These are phyloP conservation scores for Apiospora rasikravindrae DNA, from an alignment of 2,329 filamentous ascomycete genomes.

Conservation along the genomic window DNA sequence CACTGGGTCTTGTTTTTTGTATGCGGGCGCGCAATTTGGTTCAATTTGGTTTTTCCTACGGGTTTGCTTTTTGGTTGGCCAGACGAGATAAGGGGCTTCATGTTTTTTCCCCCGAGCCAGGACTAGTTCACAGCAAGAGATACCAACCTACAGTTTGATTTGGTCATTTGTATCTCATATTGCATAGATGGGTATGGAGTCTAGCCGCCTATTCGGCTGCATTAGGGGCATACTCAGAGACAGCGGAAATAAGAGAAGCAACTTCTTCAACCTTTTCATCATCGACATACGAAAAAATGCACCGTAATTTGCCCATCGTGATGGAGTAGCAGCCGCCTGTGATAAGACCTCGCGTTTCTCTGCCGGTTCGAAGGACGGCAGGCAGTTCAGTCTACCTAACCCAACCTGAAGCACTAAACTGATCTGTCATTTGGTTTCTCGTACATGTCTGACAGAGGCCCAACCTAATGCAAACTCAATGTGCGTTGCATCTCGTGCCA, in stretches of 20 bases:
- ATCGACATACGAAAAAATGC: background rate
- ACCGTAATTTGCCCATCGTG: background rate
- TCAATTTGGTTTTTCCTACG: background rate
- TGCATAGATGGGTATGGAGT: slow-evolving; percentile 1
- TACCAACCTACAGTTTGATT: slow-evolving; percentile 11
- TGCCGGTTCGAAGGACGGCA: background rate
- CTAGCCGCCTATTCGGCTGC: background rate
- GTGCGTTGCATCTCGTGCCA: background rate
- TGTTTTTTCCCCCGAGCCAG: background rate
- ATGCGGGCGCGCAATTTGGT: background rate
- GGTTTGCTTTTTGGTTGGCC: slow-evolving; percentile 7
- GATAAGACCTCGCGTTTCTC: background rate
- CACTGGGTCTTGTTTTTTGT: slow-evolving; percentile 18
- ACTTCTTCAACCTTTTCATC: background rate
- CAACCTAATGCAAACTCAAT: slow-evolving; percentile 9
- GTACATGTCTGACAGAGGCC: slow-evolving; percentile 3
- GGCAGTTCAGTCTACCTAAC: background rate
- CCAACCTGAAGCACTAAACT: background rate
- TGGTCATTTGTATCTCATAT: slow-evolving; percentile 11
- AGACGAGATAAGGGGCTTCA: background rate
- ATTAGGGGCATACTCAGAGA: background rate
- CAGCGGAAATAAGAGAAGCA: slow-evolving; percentile 9
- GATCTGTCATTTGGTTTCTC: background rate
- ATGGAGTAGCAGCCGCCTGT: background rate
- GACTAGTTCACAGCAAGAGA: slow-evolving; percentile 6